These are phyloP conservation scores for Amanita polypyramis DNA, from an alignment of 768 basidiomycete genomes.

Conservation along the genomic window DNA sequence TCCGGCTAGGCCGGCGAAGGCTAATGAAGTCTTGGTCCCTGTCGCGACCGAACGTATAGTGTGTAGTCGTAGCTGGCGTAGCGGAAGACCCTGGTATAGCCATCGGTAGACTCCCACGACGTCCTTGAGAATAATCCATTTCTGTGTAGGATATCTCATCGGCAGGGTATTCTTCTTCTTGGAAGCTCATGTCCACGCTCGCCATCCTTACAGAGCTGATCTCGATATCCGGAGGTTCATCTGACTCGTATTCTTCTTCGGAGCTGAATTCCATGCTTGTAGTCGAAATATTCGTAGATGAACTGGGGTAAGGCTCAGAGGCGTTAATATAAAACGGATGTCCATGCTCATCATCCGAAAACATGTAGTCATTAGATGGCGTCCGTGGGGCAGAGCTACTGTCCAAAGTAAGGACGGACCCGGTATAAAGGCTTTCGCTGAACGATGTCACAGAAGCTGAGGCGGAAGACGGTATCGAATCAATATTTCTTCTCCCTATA, in stretches of 20 bases:
- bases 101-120: slow-evolving; percentile 54
- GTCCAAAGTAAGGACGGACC: slow-evolving; percentile 18
- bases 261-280: slow-evolving; percentile 31
- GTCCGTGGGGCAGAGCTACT: slow-evolving; percentile 24
- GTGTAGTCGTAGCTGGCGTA: slow-evolving; percentile 10
- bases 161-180: slow-evolving; percentile 8
- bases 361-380: slow-evolving; percentile 24
- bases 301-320: slow-evolving; percentile 16
- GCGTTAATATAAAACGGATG: slow-evolving; percentile 17
- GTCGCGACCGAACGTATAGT: slow-evolving; percentile 24
- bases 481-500: slow-evolving; percentile 8
- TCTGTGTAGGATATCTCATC: not conserved
- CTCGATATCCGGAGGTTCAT: slow-evolving; percentile 27
- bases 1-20: slow-evolving; percentile 50
- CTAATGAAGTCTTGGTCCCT: slow-evolving; percentile 51
- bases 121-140: slow-evolving; percentile 10
- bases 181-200: slow-evolving; percentile 17
- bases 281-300: slow-evolving; percentile 15
- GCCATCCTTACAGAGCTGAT: slow-evolving; percentile 27
- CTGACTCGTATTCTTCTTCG: slow-evolving; percentile 34
- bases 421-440: slow-evolving; percentile 20
- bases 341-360: slow-evolving; percentile 25
- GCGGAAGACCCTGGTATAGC: slow-evolving; percentile 35
- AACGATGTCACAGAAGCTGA: slow-evolving; percentile 36
- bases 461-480: slow-evolving; percentile 20